A percentile compares a stretch with the other conserved stretches of the same genome.
Conservation (phyloP, 768 basidiomycete species). For the Macrolepiota albuminosa region DNA sequence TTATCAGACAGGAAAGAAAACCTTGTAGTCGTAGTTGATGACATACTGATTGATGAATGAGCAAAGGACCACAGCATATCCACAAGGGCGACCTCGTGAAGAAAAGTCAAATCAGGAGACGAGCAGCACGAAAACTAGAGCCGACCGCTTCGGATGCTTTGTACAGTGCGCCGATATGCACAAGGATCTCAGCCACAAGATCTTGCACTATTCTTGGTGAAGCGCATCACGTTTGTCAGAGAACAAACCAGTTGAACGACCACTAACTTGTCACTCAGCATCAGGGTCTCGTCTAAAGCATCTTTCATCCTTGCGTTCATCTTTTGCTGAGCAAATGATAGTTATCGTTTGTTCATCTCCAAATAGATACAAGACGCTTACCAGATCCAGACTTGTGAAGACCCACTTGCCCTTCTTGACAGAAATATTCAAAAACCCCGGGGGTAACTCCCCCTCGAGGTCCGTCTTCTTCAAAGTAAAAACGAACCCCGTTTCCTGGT, state of each 20-base stretch:
- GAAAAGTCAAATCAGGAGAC: not conserved
- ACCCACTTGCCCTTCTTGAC: slow-evolving; percentile 66
- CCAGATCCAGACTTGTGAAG: slow-evolving; percentile 81
- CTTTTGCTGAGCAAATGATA: slow-evolving; percentile 57
- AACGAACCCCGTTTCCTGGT: slow-evolving; percentile 71
- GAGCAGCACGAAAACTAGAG: not conserved
- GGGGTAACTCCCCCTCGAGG: slow-evolving; percentile 62
- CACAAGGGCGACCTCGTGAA: slow-evolving; percentile 67
- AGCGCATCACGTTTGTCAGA: not conserved
- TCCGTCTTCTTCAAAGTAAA: slow-evolving; percentile 67
- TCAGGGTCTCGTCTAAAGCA: slow-evolving; percentile 82
- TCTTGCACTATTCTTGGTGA: slow-evolving; percentile 68
- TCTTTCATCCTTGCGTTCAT: slow-evolving; percentile 88
- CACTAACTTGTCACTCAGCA: slow-evolving; percentile 74
- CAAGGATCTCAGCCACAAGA: slow-evolving; percentile 64
- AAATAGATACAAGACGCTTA: slow-evolving; percentile 27
- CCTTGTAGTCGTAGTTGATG: not conserved
- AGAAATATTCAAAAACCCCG: slow-evolving; percentile 64
- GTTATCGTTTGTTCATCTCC: not conserved
- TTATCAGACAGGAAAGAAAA: not conserved
- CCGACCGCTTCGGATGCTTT: slow-evolving; percentile 85
- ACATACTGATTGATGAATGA: slow-evolving; percentile 73
- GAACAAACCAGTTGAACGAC: not conserved
- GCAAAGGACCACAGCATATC: slow-evolving; percentile 93
- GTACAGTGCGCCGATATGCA: slow-evolving; percentile 76